Evolutionary conservation across 768 basidiomycete genomes (phyloP).

Genomic region (Kwoniella mangroviensis): DNA sequence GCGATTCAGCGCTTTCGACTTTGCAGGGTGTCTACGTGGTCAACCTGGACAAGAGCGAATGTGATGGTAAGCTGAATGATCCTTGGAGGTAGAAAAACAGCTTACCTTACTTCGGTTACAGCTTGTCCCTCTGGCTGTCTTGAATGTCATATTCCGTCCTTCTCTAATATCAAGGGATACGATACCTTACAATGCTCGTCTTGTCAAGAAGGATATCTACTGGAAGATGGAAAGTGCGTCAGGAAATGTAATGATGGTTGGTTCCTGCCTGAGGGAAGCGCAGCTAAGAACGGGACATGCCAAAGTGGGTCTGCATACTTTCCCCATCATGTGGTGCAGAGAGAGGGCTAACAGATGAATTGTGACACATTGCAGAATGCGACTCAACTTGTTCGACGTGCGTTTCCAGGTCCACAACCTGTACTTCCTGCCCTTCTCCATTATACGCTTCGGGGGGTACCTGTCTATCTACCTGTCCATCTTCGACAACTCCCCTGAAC

Average conservation of each 20-base stretch:
- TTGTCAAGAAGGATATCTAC: conserved; percentile 53
- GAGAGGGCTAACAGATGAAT: background rate
- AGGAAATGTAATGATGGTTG: conserved; percentile 42
- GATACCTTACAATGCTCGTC: conserved; percentile 35
- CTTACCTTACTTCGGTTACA: background rate
- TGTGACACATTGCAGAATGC: conserved; percentile 34
- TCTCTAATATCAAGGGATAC: conserved; percentile 34
- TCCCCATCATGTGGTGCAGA: background rate
- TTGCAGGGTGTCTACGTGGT: conserved; percentile 48
- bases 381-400: conserved; percentile 47
- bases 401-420: conserved; percentile 40
- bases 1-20: conserved; percentile 43
- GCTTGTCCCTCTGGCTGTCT: conserved; percentile 54
- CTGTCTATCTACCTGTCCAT: conserved; percentile 43
- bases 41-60: conserved; percentile 43
- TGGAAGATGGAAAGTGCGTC: conserved; percentile 46
- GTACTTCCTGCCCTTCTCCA: conserved; percentile 40
- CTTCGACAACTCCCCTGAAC: conserved; percentile 34
- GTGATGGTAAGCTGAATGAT: conserved; percentile 45
- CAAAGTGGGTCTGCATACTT: conserved; percentile 40
- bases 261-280: conserved; percentile 37
- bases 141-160: conserved; percentile 47
- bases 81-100: background rate
- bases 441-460: conserved; percentile 38
- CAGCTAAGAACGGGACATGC: conserved; percentile 50